Conservation (phyloP, 106 monocot species). For the Dendrobium nobile region DNA sequence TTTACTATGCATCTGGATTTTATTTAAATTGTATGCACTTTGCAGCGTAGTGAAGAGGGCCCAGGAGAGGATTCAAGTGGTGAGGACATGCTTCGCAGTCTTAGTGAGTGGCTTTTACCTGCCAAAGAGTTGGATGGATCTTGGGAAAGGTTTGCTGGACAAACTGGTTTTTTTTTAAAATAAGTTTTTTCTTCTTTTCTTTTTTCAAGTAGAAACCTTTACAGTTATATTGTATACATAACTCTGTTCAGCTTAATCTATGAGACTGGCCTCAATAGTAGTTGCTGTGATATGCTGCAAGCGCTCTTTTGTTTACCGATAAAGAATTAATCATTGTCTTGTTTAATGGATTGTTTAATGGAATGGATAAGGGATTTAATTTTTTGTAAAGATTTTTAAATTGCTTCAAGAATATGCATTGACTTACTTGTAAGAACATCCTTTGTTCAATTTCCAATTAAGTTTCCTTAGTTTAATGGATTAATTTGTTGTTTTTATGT, state of each 20-base stretch:
- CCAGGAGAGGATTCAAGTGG: conserved; percentile 88
- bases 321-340: conserved; percentile 86
- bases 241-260: conserved; percentile 71
- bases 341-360: too few species aligned
- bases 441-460: neutral
- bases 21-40: neutral
- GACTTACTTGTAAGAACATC: neutral
- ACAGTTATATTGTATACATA: neutral
- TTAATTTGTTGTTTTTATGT: neutral
- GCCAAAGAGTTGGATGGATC: conserved; percentile 87
- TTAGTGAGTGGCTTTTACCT: conserved; percentile 88
- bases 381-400: neutral
- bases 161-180: neutral
- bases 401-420: neutral
- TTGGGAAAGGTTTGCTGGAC: conserved; percentile 80
- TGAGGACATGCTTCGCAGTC: conserved; percentile 83
- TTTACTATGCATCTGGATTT: neutral
- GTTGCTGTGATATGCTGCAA: conserved; percentile 93
- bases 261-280: conserved; percentile 86
- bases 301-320: conserved; percentile 90
- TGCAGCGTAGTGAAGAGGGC: conserved; percentile 89
- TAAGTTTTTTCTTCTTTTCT: neutral
- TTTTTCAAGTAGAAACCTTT: neutral
- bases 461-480: neutral
- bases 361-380: conserved; percentile 58